phyloP scores from a whole-genome alignment of 2,329 filamentous ascomycete genomes.

The Mariannaea elegans region DNA sequence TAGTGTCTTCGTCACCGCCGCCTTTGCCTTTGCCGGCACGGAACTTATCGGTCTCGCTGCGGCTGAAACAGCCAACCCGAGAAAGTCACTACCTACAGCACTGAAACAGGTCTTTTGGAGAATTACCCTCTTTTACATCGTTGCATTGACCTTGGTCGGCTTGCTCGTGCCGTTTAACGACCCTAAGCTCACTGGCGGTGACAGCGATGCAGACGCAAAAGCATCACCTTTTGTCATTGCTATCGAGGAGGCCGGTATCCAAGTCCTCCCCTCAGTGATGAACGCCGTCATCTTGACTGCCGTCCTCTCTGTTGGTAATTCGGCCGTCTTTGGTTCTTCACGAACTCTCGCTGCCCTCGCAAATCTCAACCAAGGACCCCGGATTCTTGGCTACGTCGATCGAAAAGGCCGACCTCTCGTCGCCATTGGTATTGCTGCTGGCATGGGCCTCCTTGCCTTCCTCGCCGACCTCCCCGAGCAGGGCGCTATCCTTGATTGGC shows the following conservation, averaged over 20 bases:
- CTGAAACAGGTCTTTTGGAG: constrained; percentile 97
- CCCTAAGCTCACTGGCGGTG: constrained; percentile 64
- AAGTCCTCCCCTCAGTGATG: constrained; percentile 85
- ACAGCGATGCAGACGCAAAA: constrained; percentile 69
- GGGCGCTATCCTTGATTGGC: constrained; percentile 77
- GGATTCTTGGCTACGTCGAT: constrained; percentile 82
- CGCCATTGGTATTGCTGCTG: constrained; percentile 73
- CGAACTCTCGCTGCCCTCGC: constrained; percentile 89
- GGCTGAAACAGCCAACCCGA: constrained; percentile 80
- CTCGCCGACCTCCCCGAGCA: constrained; percentile 72
- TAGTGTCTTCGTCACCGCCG: constrained; percentile 78
- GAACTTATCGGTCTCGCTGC: constrained; percentile 81
- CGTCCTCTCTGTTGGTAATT: constrained; percentile 91
- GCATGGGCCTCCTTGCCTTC: constrained; percentile 79
- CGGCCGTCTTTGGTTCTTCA: constrained; percentile 89
- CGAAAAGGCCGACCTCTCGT: constrained; percentile 81
- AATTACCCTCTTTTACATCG: constrained; percentile 89
- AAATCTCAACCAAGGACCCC: constrained; percentile 85
- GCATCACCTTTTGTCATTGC: constrained; percentile 95
- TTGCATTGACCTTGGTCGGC: constrained; percentile 82
- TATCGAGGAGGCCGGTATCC: constrained; percentile 84
- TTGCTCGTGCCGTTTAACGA: constrained; percentile 82
- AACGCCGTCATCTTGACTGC: constrained; percentile 94
- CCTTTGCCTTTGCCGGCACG: constrained; percentile 80
- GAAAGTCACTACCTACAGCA: constrained; percentile 83